phyloP scores from a whole-genome alignment of 2,329 filamentous ascomycete species.

The Ceratocystis albifundus region DNA sequence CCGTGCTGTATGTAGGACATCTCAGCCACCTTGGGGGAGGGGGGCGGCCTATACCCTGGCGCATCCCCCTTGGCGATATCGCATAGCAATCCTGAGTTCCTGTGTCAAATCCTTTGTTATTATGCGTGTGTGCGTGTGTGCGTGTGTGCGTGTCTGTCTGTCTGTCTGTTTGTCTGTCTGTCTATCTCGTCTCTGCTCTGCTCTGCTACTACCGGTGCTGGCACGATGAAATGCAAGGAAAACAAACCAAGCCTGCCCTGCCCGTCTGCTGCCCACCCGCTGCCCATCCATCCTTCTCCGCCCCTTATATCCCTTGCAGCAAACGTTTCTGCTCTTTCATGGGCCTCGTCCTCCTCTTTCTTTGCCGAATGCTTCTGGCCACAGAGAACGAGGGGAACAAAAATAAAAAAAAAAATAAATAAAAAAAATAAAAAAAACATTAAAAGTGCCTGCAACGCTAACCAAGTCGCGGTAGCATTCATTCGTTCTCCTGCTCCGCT shows the following conservation, averaged over 20 bases:
- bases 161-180: not conserved
- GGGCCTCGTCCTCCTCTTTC: not conserved
- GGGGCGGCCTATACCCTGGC: not conserved
- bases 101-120: slow-evolving; percentile 1
- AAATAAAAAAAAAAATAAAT: too few species aligned
- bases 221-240: too few species aligned
- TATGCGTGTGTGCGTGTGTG: too few species aligned
- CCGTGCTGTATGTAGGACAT: not conserved
- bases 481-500: not conserved
- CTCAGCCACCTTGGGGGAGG: not conserved
- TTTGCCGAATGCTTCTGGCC: not conserved
- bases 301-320: slow-evolving; percentile 1
- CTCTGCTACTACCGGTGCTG: not conserved
- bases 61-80: not conserved
- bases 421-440: too few species aligned
- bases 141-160: too few species aligned
- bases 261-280: not conserved
- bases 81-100: not conserved
- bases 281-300: not conserved
- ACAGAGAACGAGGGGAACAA: too few species aligned
- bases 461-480: not conserved
- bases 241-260: not conserved
- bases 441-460: too few species aligned
- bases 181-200: not conserved
- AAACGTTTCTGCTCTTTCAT: not conserved